Evolutionary conservation across 495 filamentous ascomycete species (phyloP), one percentile per base, ranked within the genome.

Genomic region (Penicillium tannophilum): DNA sequence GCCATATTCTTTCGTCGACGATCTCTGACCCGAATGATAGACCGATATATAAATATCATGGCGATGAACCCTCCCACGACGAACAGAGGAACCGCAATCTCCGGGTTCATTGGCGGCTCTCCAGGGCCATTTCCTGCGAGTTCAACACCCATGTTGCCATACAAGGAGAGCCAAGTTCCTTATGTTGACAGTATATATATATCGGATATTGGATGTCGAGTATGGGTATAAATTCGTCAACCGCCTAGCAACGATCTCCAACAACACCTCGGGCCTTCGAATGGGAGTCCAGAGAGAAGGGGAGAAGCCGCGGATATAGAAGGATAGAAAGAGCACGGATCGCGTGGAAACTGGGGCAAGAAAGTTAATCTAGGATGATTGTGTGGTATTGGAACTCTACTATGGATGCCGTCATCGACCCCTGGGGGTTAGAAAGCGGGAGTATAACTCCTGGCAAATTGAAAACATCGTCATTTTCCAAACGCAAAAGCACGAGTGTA

Each of bases 41-140:
- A 58, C 43, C 70, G 61, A 54, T 63, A 68, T 44, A 65, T 0
- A 30, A 74, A 75, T 8, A 75, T 35, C 4, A 65, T 44, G 12
- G 62, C 50, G 20, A 76, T 42, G 1, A 67, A 52, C 2, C 67
- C 73, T 6, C 62, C 72, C 6, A 72, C 58, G 20, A 70, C 63
- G 53, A 71, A 75, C 10, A 78, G 56, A 44, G 75, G 73, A 3
- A 73, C 67, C n/a, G 68, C 73, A 47, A 78, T 52, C 14, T 63
- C 62, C 3, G 71, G 66, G 53, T 75, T 72, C 75, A 78, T 76
- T 11, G 71, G 67, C 33, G 67, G 64, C 52, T 76, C 69, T 39
- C 61, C 66, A 50, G 57, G 24, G 33, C 62, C 64, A 35, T 61
- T 65, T 55, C 64, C 70, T 58, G 68, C 28, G 48, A 71, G 63